Conservation (phyloP, 352 stramenopile genomes). For the Peronospora belbahrii region DNA sequence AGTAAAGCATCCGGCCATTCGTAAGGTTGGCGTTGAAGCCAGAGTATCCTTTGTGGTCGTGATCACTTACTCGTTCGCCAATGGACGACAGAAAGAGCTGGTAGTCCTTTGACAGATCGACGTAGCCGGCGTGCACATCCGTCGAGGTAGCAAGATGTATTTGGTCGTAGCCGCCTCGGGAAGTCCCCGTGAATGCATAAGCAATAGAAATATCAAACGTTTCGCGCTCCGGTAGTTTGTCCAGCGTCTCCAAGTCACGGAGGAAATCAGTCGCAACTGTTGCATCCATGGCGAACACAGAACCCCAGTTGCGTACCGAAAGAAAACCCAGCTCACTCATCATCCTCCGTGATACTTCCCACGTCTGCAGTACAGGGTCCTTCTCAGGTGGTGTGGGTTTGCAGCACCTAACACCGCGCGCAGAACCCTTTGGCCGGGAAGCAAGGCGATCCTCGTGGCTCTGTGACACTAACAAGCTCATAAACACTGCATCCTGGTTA, state of each 20-base stretch:
- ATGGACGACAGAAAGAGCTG: conserved; percentile 59
- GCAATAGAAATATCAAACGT: conserved; percentile 78
- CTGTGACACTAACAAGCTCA: conserved; percentile 50
- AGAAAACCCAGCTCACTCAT: conserved; percentile 80
- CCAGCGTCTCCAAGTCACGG: conserved; percentile 55
- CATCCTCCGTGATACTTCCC: conserved; percentile 71
- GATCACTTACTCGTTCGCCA: conserved; percentile 45
- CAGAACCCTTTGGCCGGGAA: conserved; percentile 13
- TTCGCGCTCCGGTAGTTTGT: conserved; percentile 69
- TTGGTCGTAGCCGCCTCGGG: conserved; percentile 67
- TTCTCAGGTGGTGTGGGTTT: conserved; percentile 45
- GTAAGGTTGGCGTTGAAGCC: conserved; percentile 34
- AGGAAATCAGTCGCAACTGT: conserved; percentile 41
- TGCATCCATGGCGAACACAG: conserved; percentile 72
- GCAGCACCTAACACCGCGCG: conserved; percentile 17
- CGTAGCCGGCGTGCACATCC: conserved; percentile 34
- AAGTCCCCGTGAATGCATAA: conserved; percentile 59
- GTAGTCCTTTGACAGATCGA: conserved; percentile 56
- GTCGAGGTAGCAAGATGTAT: conserved; percentile 54
- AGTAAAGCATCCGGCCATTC: conserved; percentile 51
- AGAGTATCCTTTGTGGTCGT: conserved; percentile 41
- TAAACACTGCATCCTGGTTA: conserved; percentile 60
- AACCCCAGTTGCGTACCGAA: conserved; percentile 79
- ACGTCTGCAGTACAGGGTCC: conserved; percentile 51
- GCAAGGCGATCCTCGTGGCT: conserved; percentile 44